Evolutionary conservation across 345 rosid genomes (phyloP), one percentile per base, ranked within the genome.

Genomic region (Acer negundo): DNA sequence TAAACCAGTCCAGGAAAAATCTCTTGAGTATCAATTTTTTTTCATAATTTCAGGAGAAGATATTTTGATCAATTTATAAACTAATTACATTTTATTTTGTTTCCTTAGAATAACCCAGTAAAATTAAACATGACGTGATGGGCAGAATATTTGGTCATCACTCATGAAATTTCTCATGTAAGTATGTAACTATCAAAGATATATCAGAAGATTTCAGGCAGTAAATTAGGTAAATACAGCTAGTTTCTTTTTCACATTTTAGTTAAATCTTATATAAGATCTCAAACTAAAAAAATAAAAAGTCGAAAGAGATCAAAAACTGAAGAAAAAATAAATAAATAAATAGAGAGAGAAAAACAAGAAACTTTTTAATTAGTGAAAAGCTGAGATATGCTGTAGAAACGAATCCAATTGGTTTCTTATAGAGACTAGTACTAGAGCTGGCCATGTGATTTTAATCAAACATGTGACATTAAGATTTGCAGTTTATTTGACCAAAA

Each of bases 391-490:
- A 35, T n/a, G 17, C 2, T n/a, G 4, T 6, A 35, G 7, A 11
- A 72, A 19, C 40, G n/a, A 10, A 22, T 12, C 23, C 11, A 5
- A 0, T 22, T 44, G 44, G 73, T 58, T 71, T 64, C 4, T 59
- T 20, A 23, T 23, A 40, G 62, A 3, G 46, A 19, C 47, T 20
- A 22, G 38, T 28, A 35, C 38, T 77, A 4, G 9, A 42, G 16
- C 6, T 13, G 4, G 19, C 15, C 55, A 13, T 13, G 55, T 49
- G 2, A 1, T 13, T 49, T 49, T 49, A 49, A 49, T 63, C 69
- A 53, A 64, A 31, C 76, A 70, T 69, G 79, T 70, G 75, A 79
- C 2, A 23, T 66, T 28, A 79, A 59, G 38, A 35, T 70, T 35
- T 31, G 12, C 17, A 26, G 42, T 51, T 40, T 46, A 35, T 15